Conservation (phyloP, 2,329 filamentous ascomycete species). For the Orbilia quercus region DNA sequence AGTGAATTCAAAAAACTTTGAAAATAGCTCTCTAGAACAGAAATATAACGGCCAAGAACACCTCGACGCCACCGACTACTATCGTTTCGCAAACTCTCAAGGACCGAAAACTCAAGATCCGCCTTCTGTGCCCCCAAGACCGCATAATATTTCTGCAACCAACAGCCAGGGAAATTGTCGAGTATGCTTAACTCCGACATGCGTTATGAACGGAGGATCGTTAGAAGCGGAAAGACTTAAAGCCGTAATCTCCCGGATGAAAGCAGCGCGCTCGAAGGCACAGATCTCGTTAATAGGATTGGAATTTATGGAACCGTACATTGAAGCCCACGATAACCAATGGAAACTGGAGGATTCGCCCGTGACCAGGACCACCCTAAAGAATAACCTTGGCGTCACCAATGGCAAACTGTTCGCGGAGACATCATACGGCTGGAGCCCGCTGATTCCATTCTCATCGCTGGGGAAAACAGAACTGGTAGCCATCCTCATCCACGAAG, state of each 20-base stretch:
- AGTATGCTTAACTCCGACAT: slow-evolving; percentile 24
- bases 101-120: background rate
- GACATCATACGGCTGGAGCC: slow-evolving; percentile 9
- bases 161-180: slow-evolving; percentile 2
- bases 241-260: slow-evolving; percentile 22
- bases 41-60: slow-evolving; percentile 26
- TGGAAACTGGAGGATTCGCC: slow-evolving; percentile 34
- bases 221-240: slow-evolving; percentile 37
- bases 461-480: slow-evolving; percentile 57
- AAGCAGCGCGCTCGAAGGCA: slow-evolving; percentile 35
- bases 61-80: slow-evolving; percentile 47
- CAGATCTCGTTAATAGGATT: slow-evolving; percentile 22
- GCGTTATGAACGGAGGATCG: slow-evolving; percentile 47
- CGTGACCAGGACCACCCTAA: slow-evolving; percentile 5
- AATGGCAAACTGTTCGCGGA: slow-evolving; percentile 30
- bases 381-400: slow-evolving; percentile 26
- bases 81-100: slow-evolving; percentile 16
- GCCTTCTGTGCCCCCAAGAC: too few species aligned
- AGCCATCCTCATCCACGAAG: slow-evolving; percentile 56
- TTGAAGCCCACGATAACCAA: slow-evolving; percentile 31
- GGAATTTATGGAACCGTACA: slow-evolving; percentile 43
- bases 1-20: slow-evolving; percentile 1
- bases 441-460: slow-evolving; percentile 15
- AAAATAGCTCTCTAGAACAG: slow-evolving; percentile 21
- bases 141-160: background rate